Evolutionary conservation across 768 basidiomycete species (phyloP).

Genomic region (Phaffia australis): DNA sequence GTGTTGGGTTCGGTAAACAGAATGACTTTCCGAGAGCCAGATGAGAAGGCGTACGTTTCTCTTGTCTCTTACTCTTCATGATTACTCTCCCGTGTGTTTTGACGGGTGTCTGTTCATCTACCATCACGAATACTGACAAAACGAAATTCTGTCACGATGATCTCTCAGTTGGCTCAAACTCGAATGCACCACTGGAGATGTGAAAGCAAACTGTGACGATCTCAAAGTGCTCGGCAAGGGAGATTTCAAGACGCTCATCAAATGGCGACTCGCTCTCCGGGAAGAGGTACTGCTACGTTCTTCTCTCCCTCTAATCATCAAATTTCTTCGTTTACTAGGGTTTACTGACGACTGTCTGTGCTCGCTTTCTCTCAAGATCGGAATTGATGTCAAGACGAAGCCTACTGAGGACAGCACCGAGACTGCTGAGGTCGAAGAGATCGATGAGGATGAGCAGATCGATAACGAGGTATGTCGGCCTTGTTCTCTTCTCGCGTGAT

Average conservation of each 20-base stretch:
- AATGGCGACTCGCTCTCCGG: constrained; percentile 77
- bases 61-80: background rate
- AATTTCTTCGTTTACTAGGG: background rate
- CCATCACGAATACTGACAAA: background rate
- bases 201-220: constrained; percentile 75
- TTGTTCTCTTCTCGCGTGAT: background rate
- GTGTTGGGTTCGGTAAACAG: constrained; percentile 54
- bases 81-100: background rate
- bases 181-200: constrained; percentile 62
- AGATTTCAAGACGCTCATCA: constrained; percentile 85
- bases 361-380: constrained; percentile 47
- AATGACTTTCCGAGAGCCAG: constrained; percentile 26
- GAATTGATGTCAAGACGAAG: constrained; percentile 68
- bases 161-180: constrained; percentile 57
- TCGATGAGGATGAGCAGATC: constrained; percentile 82
- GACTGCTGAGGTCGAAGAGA: constrained; percentile 43
- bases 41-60: constrained; percentile 24
- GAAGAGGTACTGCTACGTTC: constrained; percentile 57
- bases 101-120: background rate
- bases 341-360: background rate
- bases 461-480: constrained; percentile 62
- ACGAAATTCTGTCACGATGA: background rate
- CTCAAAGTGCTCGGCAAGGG: constrained; percentile 95
- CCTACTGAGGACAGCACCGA: constrained; percentile 67
- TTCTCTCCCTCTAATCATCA: background rate